These are phyloP conservation scores for Picea glauca DNA, from an alignment of 75 land plant genomes.

Conservation along the genomic window DNA sequence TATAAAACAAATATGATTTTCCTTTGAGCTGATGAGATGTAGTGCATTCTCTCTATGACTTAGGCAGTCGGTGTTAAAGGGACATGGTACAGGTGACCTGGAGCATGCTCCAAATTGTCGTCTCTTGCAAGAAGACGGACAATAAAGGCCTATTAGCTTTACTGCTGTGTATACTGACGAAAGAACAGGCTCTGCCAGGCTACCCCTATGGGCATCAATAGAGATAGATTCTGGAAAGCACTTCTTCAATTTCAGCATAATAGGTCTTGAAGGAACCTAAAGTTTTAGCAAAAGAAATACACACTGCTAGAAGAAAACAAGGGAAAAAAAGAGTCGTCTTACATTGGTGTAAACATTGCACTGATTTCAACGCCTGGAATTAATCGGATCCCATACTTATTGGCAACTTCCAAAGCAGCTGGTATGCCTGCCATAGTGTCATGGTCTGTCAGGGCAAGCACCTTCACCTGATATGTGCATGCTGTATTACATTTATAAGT, in stretches of 20 bases:
- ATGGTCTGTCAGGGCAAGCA: conserved; percentile 94
- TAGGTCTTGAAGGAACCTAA: background rate
- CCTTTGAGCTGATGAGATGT: no score
- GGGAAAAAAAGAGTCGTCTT: background rate
- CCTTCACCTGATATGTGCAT: conserved; percentile 71
- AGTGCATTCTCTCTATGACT: no score
- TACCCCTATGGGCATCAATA: no score
- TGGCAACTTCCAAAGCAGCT: conserved; percentile 71
- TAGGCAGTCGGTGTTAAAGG: no score
- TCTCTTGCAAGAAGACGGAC: no score
- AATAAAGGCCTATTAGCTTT: no score
- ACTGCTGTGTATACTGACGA: no score
- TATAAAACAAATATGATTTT: background rate
- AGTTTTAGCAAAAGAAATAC: background rate
- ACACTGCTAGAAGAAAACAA: background rate
- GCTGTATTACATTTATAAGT: conserved; percentile 6
- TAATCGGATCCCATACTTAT: conserved; percentile 56
- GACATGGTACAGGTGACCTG: no score
- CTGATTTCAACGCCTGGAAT: conserved; percentile 96
- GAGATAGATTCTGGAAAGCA: no score
- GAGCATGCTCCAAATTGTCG: no score
- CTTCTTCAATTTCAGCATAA: no score
- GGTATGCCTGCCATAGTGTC: conserved; percentile 92
- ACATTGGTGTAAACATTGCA: conserved; percentile 56
- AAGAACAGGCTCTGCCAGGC: no score